Base-by-base conservation (phyloP, 2,329 filamentous ascomycete genomes). In the Diaporthe aspalathi region DNA sequence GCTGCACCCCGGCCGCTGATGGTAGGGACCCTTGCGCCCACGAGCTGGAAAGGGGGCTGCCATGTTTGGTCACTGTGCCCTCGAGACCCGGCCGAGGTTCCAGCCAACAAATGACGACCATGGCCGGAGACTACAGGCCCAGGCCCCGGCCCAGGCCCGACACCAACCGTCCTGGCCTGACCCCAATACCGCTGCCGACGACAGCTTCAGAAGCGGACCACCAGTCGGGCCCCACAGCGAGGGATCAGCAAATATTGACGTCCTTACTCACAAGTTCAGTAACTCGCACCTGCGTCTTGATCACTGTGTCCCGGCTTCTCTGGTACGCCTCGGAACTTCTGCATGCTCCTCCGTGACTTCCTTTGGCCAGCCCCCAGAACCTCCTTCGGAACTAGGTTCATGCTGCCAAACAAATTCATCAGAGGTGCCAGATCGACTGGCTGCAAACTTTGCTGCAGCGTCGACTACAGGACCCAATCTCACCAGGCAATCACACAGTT, bases 51-150 rank as follows among this genome's bases (percentile, higher is more conserved):
- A 47, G 47, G 60, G 73, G 68, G 72, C 68, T 22, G 72, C 71
- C 38, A 73, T 73, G 50, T 71, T 71, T 29, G 70, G 73, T 14
- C 70, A 75, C 60, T 56, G 43, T n/a, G 62, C 74, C 2, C n/a
- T 71, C 8, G 68, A 47, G 62, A 68, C 60, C 43, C 67, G 57
- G 50, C 60, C 60, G 29, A 49, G 66, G 57, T 43, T 27, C 14
- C 47, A 24, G 35, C 38, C 52, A 60, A 43, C 57, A 52, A 27
- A 24, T 57, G 68, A 68, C 16, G 57, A 74, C 38, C 47, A 66
- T 67, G 54, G 12, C 20, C 68, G 60, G 7, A 40, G 47, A 62
- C 49, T 14, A 35, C 67, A 29, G 32, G 12, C 35, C 49, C 43
- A 40, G 20, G n/a, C n/a, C n/a, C n/a, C n/a, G n/a, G n/a, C n/a